These are phyloP conservation scores for Acanthamoeba culbertsoni DNA, from an alignment of 208 protist species.

Conservation along the genomic window DNA sequence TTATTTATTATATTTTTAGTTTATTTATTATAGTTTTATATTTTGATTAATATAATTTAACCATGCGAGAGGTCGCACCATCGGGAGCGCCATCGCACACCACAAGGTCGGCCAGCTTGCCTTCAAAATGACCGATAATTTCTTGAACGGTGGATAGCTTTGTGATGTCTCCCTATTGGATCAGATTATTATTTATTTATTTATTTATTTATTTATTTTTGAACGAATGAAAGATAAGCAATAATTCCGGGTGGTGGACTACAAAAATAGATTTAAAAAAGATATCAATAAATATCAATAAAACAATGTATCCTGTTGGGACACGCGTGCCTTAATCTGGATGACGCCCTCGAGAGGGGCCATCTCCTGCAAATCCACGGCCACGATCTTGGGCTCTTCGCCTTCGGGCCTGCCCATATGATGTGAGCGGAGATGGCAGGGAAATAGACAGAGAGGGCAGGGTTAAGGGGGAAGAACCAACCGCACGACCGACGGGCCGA, in stretches of 20 bases:
- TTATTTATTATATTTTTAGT: too few relatives aligned
- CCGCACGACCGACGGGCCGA: background rate
- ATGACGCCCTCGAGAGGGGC: constrained; percentile 95
- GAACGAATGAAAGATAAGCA: too few relatives aligned
- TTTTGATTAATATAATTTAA: constrained; percentile 41
- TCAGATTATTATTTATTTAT: background rate
- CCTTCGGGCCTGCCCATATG: background rate
- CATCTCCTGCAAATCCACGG: constrained; percentile 95
- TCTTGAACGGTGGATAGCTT: constrained; percentile 79
- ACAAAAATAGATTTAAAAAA: too few relatives aligned
- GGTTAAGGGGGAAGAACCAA: background rate
- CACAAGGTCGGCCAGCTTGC: constrained; percentile 94
- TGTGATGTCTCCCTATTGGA: constrained; percentile 90
- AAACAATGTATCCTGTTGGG: background rate
- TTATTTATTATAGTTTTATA: background rate
- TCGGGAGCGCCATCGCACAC: constrained; percentile 99
- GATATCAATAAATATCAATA: constrained; percentile 57
- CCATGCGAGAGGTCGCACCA: constrained; percentile 73
- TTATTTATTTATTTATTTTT: background rate
- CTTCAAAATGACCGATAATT: constrained; percentile 93
- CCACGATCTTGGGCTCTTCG: constrained; percentile 83
- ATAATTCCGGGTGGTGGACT: too few relatives aligned
- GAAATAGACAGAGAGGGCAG: background rate
- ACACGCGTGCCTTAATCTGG: constrained; percentile 67
- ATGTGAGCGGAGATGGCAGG: background rate